Conservation (phyloP, 306 rosid genomes). For the Nissolia schottii region DNA sequence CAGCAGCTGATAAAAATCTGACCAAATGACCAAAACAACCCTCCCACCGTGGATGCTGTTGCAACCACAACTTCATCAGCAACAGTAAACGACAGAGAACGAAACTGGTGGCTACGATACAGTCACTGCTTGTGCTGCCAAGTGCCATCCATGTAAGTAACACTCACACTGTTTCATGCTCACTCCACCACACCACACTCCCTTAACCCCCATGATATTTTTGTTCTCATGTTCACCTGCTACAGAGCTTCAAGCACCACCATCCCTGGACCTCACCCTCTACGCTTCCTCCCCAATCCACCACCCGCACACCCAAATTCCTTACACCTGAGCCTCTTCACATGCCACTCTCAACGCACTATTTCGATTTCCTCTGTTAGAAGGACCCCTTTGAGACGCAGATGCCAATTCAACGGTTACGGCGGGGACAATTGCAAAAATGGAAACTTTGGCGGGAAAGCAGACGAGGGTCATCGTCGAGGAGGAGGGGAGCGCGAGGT, state of each 20-base stretch:
- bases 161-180: not conserved
- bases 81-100: not conserved
- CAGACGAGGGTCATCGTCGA: not conserved
- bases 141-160: too few relatives aligned
- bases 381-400: slow-evolving; percentile 28
- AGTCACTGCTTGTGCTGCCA: too few relatives aligned
- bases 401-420: slow-evolving; percentile 14
- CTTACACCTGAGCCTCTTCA: not conserved
- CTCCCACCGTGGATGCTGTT: not conserved
- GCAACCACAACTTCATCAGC: slow-evolving; percentile 8
- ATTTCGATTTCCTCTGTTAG: slow-evolving; percentile 28
- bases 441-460: not conserved
- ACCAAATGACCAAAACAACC: slow-evolving; percentile 2
- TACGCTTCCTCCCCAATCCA: not conserved
- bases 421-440: not conserved
- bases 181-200: not conserved
- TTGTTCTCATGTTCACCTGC: slow-evolving; percentile 35
- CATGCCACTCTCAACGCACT: not conserved
- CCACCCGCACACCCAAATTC: not conserved
- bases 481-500: slow-evolving; percentile 35
- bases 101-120: slow-evolving; percentile 21
- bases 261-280: slow-evolving; percentile 31
- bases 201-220: not conserved
- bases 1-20: not conserved
- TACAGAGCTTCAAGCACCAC: slow-evolving; percentile 38